phyloP scores from a whole-genome alignment of 495 filamentous ascomycete species.

The Hypomontagnella monticulosa region DNA sequence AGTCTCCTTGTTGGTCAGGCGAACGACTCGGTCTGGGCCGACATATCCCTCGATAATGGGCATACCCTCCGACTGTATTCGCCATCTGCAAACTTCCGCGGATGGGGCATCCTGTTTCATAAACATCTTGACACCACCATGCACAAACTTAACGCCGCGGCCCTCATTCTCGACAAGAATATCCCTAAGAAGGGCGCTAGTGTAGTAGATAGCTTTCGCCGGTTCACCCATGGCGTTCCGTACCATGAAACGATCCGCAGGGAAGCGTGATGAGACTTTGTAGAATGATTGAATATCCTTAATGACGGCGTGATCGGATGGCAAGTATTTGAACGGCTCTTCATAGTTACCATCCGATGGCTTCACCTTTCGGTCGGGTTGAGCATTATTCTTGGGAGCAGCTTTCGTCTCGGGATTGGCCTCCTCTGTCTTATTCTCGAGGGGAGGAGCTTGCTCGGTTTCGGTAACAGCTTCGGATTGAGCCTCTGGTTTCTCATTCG shows the following conservation, averaged over 20 bases:
- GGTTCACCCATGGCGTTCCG: slow-evolving; percentile 86
- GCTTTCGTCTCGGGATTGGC: slow-evolving; percentile 27
- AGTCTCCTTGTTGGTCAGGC: slow-evolving; percentile 76
- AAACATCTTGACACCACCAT: slow-evolving; percentile 97
- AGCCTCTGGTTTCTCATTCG: slow-evolving; percentile 28
- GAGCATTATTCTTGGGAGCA: slow-evolving; percentile 19
- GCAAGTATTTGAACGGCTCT: slow-evolving; percentile 92
- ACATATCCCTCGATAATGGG: slow-evolving; percentile 88
- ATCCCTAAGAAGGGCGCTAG: slow-evolving; percentile 80
- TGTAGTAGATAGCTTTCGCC: slow-evolving; percentile 94
- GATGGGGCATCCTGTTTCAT: slow-evolving; percentile 94
- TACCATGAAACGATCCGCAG: slow-evolving; percentile 91
- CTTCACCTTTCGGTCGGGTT: slow-evolving; percentile 40
- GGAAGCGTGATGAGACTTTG: slow-evolving; percentile 81
- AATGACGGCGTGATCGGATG: slow-evolving; percentile 76
- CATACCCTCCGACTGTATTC: slow-evolving; percentile 93
- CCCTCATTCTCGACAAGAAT: slow-evolving; percentile 87
- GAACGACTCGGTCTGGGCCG: slow-evolving; percentile 78
- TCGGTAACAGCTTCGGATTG: slow-evolving; percentile 21
- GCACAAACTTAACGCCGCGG: slow-evolving; percentile 91
- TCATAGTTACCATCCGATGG: slow-evolving; percentile 59
- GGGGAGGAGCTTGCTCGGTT: slow-evolving; percentile 20
- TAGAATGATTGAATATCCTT: slow-evolving; percentile 82
- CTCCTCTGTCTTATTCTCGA: slow-evolving; percentile 23
- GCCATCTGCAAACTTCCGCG: slow-evolving; percentile 85